Base-by-base conservation (phyloP, 1,139 yeast species). In the Candida sanyaensis region DNA sequence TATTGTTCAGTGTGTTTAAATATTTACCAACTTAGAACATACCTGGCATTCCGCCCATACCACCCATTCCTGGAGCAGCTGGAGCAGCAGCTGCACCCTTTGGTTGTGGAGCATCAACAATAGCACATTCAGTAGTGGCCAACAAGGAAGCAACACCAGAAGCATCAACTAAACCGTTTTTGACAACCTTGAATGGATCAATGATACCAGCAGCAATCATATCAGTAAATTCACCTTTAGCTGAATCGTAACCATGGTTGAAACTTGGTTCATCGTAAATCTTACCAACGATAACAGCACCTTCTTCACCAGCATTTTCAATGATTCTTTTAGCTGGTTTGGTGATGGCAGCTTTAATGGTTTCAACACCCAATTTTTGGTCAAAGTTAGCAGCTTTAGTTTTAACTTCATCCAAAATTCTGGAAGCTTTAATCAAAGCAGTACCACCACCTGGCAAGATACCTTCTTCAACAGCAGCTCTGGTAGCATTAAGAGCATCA, bases 381-480 rank as follows among this genome's bases (percentile, higher is more conserved):
- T 93, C 99, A 66, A 93, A 93, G 85, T 93, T 93, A 50, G 79
- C 90, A 51, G 95, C 87, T 21, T 60, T 60, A 47, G 65, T 68
- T 74, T 86, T 81, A 55, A 93, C 86, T 39, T 75, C 81, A 60
- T 86, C 95, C 65, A 93, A 81, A 57, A 88, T 73, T 67, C 86
- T 83, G 49, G 96, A 84, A 41, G 99, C 99, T 83, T 93, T 93
- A 64, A 92, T 84, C 69, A 93, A 83, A 56, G 99, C 99, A 60
- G 98, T 93, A 78, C 99, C 99, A 72, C 99, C 99, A 78, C 99
- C 99, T 69, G 99, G 99, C 61, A 93, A 82, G 66, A 95, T 93
- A 78, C 99, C 99, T 75, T 93, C 99, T 76, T 93, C 96, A 56
- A 93, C 99, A 55, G 99, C 99, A 59, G 99, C 99, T 78, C 99